Base-by-base conservation (phyloP, 306 rosid species). In the Oemleria cerasiformis region DNA sequence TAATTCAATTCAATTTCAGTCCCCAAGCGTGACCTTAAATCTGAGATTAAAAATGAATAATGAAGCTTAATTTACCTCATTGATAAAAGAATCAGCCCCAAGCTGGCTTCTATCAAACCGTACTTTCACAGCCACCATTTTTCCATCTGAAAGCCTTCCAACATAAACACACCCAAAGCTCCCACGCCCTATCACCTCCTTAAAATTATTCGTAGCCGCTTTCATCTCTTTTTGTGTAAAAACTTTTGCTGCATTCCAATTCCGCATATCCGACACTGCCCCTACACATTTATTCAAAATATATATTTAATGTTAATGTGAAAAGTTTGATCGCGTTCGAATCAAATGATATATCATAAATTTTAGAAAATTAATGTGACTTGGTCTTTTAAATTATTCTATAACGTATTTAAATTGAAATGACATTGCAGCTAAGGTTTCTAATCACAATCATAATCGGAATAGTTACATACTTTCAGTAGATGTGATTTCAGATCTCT, bases 121-220 rank as follows among this genome's bases (percentile, higher is more conserved):
- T 74, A 93, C 97, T 91, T 93, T 93, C 79, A 93, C 92, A 48
- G 97, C 98, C 40, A 90, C 92, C 47, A 80, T 68, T 78, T 83
- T 93, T 12, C 94, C 92, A 57, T 84, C 83, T 6, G 75, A 80
- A 75, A 93, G 96, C 80, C 84, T 91, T 79, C 97, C 98, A 48
- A 81, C 90, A 84, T 88, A 91, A 67, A 93, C 98, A 34, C 94
- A 83, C 77, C 98, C 98, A 63, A 93, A 93, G 77, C 98, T 88
- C 8, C 98, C 98, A 30, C 92, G 76, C 65, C 98, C 98, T 64
- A 93, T 75, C 10, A 91, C 81, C 71, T 93, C 87, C 83, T 90
- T 93, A 40, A 93, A 93, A 57, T 89, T 93, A 66, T 79, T 86
- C 36, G 96, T 91, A 20, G 97, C 96, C 65, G 59, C 78, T 82